Conservation (phyloP, 2,329 filamentous ascomycete species). For the Fusarium camptoceras region DNA sequence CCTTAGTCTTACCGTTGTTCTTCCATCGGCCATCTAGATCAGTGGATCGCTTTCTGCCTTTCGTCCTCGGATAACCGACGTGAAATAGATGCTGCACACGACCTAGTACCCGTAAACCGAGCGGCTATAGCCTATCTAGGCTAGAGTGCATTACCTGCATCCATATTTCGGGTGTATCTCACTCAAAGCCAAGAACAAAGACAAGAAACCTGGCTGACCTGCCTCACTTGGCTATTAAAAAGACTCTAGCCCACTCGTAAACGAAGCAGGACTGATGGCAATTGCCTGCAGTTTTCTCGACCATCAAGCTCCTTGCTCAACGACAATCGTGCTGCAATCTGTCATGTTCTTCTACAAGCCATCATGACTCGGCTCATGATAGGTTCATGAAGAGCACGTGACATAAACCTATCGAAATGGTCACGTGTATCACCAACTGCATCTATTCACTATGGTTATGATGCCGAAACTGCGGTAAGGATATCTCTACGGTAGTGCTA, state of each 20-base stretch:
- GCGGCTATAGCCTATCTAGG: conserved; percentile 33
- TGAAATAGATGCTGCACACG: conserved; percentile 25
- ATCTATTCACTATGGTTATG: not conserved
- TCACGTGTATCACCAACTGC: conserved; percentile 19
- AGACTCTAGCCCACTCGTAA: not conserved
- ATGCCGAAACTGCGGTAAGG: not conserved
- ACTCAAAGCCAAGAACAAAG: not conserved
- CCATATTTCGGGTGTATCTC: conserved; percentile 11
- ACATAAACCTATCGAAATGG: not conserved
- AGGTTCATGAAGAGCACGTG: conserved; percentile 6
- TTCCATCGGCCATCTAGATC: not conserved
- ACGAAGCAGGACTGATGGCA: not conserved
- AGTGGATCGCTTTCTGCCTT: conserved; percentile 7
- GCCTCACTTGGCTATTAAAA: conserved; percentile 16
- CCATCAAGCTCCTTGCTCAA: not conserved
- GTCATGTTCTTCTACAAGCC: not conserved
- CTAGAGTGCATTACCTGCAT: conserved; percentile 37
- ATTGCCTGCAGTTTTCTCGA: not conserved
- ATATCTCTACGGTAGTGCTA: not conserved
- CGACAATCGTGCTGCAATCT: not conserved
- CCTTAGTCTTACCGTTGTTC: conserved; percentile 2
- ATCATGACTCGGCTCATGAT: not conserved
- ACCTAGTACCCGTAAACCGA: conserved; percentile 25
- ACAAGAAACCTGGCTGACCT: conserved; percentile 6
- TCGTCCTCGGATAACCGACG: conserved; percentile 33